phyloP scores from a whole-genome alignment of 2,329 filamentous ascomycete genomes.

The Dactylellina parvicollis region DNA sequence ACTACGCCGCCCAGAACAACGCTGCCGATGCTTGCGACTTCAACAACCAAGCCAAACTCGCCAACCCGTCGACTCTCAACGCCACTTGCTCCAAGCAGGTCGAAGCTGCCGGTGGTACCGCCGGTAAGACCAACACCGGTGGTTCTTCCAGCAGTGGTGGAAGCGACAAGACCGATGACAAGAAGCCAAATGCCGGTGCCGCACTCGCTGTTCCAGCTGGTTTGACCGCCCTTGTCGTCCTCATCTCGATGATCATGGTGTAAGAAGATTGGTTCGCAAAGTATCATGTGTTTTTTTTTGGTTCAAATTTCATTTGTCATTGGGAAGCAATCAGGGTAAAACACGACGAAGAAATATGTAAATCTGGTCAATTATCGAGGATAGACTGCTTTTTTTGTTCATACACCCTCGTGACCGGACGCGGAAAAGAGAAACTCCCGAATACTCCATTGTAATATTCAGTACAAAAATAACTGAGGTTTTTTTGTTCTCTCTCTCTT shows the following conservation, averaged over 20 bases:
- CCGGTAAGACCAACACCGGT: slow-evolving; percentile 69
- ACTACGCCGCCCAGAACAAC: slow-evolving; percentile 68
- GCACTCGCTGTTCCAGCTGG: slow-evolving; percentile 63
- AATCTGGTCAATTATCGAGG: background rate
- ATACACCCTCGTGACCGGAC: background rate
- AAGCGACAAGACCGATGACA: slow-evolving; percentile 57
- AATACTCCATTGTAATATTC: slow-evolving; percentile 22
- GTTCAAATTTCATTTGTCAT: slow-evolving; percentile 19
- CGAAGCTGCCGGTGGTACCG: slow-evolving; percentile 69
- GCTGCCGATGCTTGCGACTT: slow-evolving; percentile 74
- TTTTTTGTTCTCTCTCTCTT: background rate
- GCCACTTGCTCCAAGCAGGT: slow-evolving; percentile 70
- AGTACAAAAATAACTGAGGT: slow-evolving; percentile 4
- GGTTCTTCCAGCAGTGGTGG: slow-evolving; percentile 61
- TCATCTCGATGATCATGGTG: slow-evolving; percentile 68
- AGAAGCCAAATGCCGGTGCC: slow-evolving; percentile 61
- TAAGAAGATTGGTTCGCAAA: slow-evolving; percentile 59
- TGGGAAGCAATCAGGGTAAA: slow-evolving; percentile 8
- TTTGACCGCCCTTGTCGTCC: slow-evolving; percentile 65
- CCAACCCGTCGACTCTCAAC: slow-evolving; percentile 63
- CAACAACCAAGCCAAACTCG: slow-evolving; percentile 70
- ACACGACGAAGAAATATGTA: slow-evolving; percentile 10
- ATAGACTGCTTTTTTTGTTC: slow-evolving; percentile 5
- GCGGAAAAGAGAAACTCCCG: background rate
- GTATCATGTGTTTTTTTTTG: slow-evolving; percentile 6